Base-by-base conservation (phyloP, 805 yeast species). In the Saturnispora zaruensis region DNA sequence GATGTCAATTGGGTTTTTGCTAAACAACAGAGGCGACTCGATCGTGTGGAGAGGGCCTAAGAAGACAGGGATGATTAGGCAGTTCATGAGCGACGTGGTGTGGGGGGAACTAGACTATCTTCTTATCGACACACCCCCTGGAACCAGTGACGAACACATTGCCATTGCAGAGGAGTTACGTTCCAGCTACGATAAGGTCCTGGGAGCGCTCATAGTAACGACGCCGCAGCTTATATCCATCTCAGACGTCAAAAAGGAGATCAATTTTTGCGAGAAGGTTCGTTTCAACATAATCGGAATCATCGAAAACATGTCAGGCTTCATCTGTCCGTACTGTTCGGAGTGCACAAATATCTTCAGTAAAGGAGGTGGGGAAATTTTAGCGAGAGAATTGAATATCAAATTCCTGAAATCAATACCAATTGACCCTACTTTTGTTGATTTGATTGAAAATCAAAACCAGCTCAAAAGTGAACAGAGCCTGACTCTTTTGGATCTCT, bases 11-110 rank as follows among this genome's bases (percentile, higher is more conserved):
- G 99, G 98, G 6, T 93, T 93, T 62, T 66, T 93, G 46, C 67
- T 93, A 6, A 82, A 84, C 24, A 83, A 87, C 60, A 68, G 98
- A 54, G 95, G 95, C 25, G 87, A 84, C 59, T 81, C 95, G 24
- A 93, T 93, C 16, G 97, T 93, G 8, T 93, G 99, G 99, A 74
- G 98, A 61, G 99, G 99, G 0, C 99, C 99, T 3, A 89, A 91
- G 67, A 93, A 95, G 63, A 90, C 97, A 0, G 96, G 97, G 13
- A 93, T 93, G 98, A 86, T 93, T 34, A 77, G 90, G 53, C 99
- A 93, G 68, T 91, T 93, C 62, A 71, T 95, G 40, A 78, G 79
- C 53, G 98, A 93, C 63, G 96, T 91, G 2, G 78, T 78, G 26
- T 93, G 99, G 99, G 96, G 88, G 0, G 70, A 76, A 25, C 79